Base-by-base conservation (phyloP, 2,329 filamentous ascomycete species). In the Fusarium tuaranense region DNA sequence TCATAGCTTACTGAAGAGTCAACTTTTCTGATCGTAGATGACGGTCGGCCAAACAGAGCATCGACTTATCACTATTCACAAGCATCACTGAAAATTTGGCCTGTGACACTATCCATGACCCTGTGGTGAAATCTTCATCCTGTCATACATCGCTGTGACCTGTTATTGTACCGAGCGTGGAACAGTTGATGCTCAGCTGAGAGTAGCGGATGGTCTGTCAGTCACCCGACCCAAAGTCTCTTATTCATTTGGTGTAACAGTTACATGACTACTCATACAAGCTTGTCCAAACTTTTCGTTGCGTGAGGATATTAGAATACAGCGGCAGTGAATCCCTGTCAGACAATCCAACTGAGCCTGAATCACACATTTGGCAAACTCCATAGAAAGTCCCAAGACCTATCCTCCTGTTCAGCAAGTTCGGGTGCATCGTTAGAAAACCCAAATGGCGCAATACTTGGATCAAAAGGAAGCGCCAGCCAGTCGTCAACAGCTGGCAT, bases 381-480 rank as follows among this genome's bases (percentile, higher is more conserved):
- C 69, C 63, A 72, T 3, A 72, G 20, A 22, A 67, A 70, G 7
- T 70, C 53, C 44, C 63, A 63, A 8, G 69, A 53, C n/a, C 67
- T 58, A 14, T 71, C 69, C 18, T 71, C 67, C 4, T 55, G 14
- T 7, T 70, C 67, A 2, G 59, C 18, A 13, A 70, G 9, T 1
- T 72, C 59, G 9, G 55, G 25, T 7, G 18, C 10, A 36, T 39
- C 63, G 7, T 25, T 36, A n/a, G 59, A 66, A 67, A 51, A 66
- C 16, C 63, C 63, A 44, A 71, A 72, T 14, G 67, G 59, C 12
- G 67, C 67, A 20, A 69, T 64, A 1, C 55, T 67, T 0, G 44
- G 41, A 13, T 66, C 57, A 9, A 68, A 62, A 3, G 70, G 62
- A 1, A 72, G 48, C 0, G 55, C 64, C 16, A 69, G 22, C 67